These are phyloP conservation scores for Pseudogymnoascus sp. DNA, from an alignment of 2,329 filamentous ascomycete genomes.

Conservation along the genomic window DNA sequence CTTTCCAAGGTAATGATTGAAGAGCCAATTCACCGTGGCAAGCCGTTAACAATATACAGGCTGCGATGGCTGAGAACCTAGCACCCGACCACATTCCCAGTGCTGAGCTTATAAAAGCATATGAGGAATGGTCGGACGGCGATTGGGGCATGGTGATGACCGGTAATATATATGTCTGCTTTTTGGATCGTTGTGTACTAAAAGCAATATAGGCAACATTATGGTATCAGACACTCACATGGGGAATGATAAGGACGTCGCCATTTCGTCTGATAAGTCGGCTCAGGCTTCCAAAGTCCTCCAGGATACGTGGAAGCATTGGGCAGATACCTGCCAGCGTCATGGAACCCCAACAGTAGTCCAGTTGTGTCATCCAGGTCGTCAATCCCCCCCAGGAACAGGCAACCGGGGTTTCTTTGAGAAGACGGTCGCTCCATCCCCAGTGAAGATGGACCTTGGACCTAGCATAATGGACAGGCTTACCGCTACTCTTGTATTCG, in stretches of 20 bases:
- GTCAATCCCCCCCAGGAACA: slow-evolving; percentile 36
- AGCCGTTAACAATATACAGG: slow-evolving; percentile 27
- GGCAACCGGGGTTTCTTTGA: slow-evolving; percentile 32
- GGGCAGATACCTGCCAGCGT: slow-evolving; percentile 28
- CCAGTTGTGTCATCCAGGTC: slow-evolving; percentile 42
- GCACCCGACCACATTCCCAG: slow-evolving; percentile 38
- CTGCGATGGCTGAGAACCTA: slow-evolving; percentile 44
- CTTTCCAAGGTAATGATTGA: slow-evolving; percentile 34
- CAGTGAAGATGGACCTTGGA: slow-evolving; percentile 38
- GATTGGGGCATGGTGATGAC: slow-evolving; percentile 49
- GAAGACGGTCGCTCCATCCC: slow-evolving; percentile 38
- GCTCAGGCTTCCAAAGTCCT: slow-evolving; percentile 16
- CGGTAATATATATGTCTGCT: slow-evolving; percentile 21
- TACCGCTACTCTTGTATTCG: slow-evolving; percentile 35
- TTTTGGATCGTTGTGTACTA: background rate
- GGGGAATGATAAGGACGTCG: background rate
- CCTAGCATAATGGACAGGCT: slow-evolving; percentile 30
- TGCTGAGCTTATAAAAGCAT: slow-evolving; percentile 37
- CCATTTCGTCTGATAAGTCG: background rate
- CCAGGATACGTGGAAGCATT: slow-evolving; percentile 34
- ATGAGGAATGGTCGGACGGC: slow-evolving; percentile 46
- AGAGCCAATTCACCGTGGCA: background rate
- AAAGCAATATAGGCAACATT: background rate
- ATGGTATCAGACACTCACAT: slow-evolving; percentile 2
- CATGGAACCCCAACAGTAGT: slow-evolving; percentile 35